These are phyloP conservation scores for Hypoxylon sp. DNA, from an alignment of 2,329 filamentous ascomycete genomes.

Conservation along the genomic window DNA sequence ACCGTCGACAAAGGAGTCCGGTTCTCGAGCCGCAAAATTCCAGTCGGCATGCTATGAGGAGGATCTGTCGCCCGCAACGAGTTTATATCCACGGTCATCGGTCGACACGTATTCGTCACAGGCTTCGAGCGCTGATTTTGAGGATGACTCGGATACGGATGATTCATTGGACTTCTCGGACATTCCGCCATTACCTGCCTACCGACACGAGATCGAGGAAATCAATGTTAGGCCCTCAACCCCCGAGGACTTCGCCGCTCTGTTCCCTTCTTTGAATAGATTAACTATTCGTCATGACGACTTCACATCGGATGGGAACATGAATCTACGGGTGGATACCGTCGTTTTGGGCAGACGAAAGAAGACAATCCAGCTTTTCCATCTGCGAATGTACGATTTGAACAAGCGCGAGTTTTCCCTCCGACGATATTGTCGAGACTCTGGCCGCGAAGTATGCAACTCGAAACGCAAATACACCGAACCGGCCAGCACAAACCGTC, in stretches of 20 bases:
- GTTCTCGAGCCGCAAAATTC: conserved; percentile 41
- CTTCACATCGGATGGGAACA: conserved; percentile 90
- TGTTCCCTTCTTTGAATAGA: conserved; percentile 88
- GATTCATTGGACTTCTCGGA: conserved; percentile 56
- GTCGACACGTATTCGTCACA: conserved; percentile 85
- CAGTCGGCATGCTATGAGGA: conserved; percentile 48
- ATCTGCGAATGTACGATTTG: conserved; percentile 94
- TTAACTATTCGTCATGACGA: conserved; percentile 92
- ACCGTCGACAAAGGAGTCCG: conserved; percentile 57
- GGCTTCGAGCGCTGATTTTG: conserved; percentile 72
- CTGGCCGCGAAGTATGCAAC: conserved; percentile 92
- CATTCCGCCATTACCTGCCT: conserved; percentile 71
- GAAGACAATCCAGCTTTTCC: conserved; percentile 84
- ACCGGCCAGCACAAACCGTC: conserved; percentile 58
- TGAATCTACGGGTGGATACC: conserved; percentile 94
- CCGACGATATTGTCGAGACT: conserved; percentile 91
- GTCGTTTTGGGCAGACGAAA: conserved; percentile 76
- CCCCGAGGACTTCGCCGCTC: conserved; percentile 83
- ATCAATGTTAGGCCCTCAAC: conserved; percentile 81
- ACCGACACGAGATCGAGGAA: conserved; percentile 73
- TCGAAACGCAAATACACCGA: conserved; percentile 79
- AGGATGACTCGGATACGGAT: conserved; percentile 55
- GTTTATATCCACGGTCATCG: conserved; percentile 70
- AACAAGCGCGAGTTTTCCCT: conserved; percentile 89
- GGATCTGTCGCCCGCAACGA: conserved; percentile 60